A percentile compares a stretch with the other conserved stretches of the same genome.
These are phyloP conservation scores for Reutealis trisperma DNA, from an alignment of 345 rosid genomes.

Conservation along the genomic window DNA sequence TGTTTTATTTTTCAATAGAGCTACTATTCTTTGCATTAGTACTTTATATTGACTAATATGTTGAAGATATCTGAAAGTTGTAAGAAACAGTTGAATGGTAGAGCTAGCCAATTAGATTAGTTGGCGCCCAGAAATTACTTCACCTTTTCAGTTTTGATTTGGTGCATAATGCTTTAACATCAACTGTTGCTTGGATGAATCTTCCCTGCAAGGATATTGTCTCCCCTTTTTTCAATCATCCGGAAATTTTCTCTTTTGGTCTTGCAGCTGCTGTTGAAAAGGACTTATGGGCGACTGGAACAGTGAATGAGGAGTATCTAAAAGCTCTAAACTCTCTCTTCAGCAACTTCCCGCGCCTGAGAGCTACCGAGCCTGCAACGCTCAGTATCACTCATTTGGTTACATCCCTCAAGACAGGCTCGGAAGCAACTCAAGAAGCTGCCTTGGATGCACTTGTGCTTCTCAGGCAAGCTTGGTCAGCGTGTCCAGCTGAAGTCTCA, in stretches of 20 bases:
- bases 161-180: neutral
- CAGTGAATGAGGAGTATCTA: conserved; percentile 92
- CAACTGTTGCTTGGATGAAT: neutral
- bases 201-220: conserved; percentile 5
- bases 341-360: conserved; percentile 93
- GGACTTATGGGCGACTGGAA: conserved; percentile 96
- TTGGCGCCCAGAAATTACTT: neutral
- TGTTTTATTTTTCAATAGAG: neutral
- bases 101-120: neutral
- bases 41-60: neutral
- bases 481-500: conserved; percentile 97
- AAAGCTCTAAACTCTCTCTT: conserved; percentile 88
- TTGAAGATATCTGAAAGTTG: neutral
- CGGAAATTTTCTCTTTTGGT: conserved; percentile 18
- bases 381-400: conserved; percentile 96
- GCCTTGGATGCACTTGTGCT: conserved; percentile 92
- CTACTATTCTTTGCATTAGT: neutral
- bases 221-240: conserved; percentile 2
- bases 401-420: conserved; percentile 85
- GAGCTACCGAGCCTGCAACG: conserved; percentile 98
- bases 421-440: conserved; percentile 99
- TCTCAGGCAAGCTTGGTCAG: conserved; percentile 99
- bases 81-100: neutral
- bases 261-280: conserved; percentile 96
- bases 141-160: neutral